Percentiles rank a stretch among this genome's conserved stretches.
Conservation (phyloP, 306 rosid species). For the Inga laurina region DNA sequence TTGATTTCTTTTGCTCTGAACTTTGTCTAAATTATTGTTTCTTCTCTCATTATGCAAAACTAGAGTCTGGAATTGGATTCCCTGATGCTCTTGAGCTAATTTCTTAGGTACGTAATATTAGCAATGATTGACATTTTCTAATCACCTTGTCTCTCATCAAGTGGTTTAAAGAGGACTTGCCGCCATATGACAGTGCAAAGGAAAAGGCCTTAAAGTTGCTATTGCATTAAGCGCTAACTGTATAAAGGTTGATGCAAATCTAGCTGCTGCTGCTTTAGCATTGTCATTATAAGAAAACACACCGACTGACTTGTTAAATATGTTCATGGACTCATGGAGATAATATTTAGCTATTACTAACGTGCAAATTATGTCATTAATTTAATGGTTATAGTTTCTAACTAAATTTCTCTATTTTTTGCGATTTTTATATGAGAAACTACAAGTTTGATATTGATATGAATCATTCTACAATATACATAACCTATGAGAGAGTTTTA, state of each 20-base stretch:
- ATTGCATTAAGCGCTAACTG: constrained; percentile 99
- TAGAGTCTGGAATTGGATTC: constrained; percentile 92
- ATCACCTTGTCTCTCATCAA: constrained; percentile 28
- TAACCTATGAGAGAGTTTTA: background rate
- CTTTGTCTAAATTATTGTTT: constrained; percentile 24
- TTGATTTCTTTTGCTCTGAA: background rate
- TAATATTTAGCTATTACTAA: constrained; percentile 25
- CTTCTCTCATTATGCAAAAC: constrained; percentile 84
- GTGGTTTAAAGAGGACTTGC: constrained; percentile 31
- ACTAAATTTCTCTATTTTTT: background rate
- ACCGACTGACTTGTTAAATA: constrained; percentile 22
- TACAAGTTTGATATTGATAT: background rate
- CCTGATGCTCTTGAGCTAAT: constrained; percentile 95
- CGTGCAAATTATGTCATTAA: background rate
- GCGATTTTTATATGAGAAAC: background rate
- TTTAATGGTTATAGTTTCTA: background rate
- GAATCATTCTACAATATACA: background rate
- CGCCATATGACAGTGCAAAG: constrained; percentile 65
- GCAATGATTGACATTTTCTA: constrained; percentile 21
- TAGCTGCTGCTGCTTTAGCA: constrained; percentile 88
- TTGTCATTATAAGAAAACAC: constrained; percentile 69
- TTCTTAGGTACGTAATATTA: constrained; percentile 61
- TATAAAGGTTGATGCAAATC: constrained; percentile 94
- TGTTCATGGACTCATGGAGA: constrained; percentile 13
- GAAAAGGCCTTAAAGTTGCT: constrained; percentile 94